Base-by-base conservation (phyloP, 2,329 filamentous ascomycete species). In the Aureobasidium mangrovei region DNA sequence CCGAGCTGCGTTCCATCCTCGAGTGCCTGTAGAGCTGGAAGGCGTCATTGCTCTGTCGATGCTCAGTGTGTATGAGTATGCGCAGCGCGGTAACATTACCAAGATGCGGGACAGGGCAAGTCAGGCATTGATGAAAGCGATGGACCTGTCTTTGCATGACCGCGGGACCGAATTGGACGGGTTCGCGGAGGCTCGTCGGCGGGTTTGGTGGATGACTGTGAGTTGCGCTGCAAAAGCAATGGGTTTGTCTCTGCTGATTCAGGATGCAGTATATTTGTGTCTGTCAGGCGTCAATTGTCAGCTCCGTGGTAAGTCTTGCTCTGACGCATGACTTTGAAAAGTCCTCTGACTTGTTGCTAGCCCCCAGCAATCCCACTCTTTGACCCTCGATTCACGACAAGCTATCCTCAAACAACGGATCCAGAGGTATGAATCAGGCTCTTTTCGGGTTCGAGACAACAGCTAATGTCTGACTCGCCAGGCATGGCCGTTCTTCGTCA, bases 141-240 rank as follows among this genome's bases (percentile, higher is more conserved):
- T 77, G 68, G 70, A 69, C 32, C 60, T 74, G 27, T 69, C 65
- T 4, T 64, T 79, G 1, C 75, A 78, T 60, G 40, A 46, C 43
- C 64, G 65, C 44, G 65, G 60, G 4, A 65, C 68, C 4, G 63
- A 64, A 5, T 68, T 73, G 33, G 70, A 73, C 40, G 62, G 64
- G 38, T 76, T 68, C 56, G 64, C 71, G 0, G 76, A 79, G 59
- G 73, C 73, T 9, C 71, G 70, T 59, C 67, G 74, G 31, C 68
- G 76, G 31, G 68, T 72, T 4, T 79, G 76, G 76, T 79, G 76
- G 76, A 77, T 77, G 73, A 77, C 75, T 18, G 71, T 72, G 58
- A 38, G 69, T 59, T 35, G 48, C 4, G 4, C 7, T 41, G 9
- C 43, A 46, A 33, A 3, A 10, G 12, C 35, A 6, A 35, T 18